These are phyloP conservation scores for Cyberlindnera subsufficiens DNA, from an alignment of 805 yeast species.

Conservation along the genomic window DNA sequence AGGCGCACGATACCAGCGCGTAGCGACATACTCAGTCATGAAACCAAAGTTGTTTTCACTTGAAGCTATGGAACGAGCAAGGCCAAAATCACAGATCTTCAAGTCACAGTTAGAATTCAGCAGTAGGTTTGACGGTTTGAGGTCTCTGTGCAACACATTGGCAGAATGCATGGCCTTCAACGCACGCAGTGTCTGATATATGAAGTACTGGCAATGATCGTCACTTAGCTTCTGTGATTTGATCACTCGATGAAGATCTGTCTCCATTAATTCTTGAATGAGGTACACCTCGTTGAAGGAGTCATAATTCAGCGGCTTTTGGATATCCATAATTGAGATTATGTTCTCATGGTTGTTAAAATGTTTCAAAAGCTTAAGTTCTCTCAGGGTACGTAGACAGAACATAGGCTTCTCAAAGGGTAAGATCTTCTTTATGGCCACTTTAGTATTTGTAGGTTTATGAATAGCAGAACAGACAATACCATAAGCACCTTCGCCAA, in stretches of 20 bases:
- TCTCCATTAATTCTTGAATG: slow-evolving; percentile 74
- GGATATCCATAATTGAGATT: slow-evolving; percentile 58
- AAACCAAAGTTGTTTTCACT: slow-evolving; percentile 43
- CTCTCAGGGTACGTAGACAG: slow-evolving; percentile 66
- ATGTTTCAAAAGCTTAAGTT: slow-evolving; percentile 56
- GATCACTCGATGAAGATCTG: slow-evolving; percentile 63
- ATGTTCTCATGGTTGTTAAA: slow-evolving; percentile 70
- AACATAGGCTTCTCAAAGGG: slow-evolving; percentile 64
- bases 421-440: slow-evolving; percentile 73
- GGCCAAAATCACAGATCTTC: slow-evolving; percentile 75
- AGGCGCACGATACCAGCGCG: slow-evolving; percentile 83
- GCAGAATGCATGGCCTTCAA: slow-evolving; percentile 68
- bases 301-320: slow-evolving; percentile 55
- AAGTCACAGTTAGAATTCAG: slow-evolving; percentile 67
- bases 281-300: slow-evolving; percentile 65
- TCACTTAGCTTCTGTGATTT: slow-evolving; percentile 49
- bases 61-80: slow-evolving; percentile 53
- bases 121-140: slow-evolving; percentile 68
- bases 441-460: slow-evolving; percentile 51
- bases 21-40: slow-evolving; percentile 78
- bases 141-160: slow-evolving; percentile 68
- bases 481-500: slow-evolving; percentile 84
- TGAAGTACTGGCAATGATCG: slow-evolving; percentile 65
- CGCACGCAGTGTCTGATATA: slow-evolving; percentile 66
- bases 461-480: slow-evolving; percentile 68